phyloP scores from a whole-genome alignment of 2,329 filamentous ascomycete species.

The Claviceps sp. region DNA sequence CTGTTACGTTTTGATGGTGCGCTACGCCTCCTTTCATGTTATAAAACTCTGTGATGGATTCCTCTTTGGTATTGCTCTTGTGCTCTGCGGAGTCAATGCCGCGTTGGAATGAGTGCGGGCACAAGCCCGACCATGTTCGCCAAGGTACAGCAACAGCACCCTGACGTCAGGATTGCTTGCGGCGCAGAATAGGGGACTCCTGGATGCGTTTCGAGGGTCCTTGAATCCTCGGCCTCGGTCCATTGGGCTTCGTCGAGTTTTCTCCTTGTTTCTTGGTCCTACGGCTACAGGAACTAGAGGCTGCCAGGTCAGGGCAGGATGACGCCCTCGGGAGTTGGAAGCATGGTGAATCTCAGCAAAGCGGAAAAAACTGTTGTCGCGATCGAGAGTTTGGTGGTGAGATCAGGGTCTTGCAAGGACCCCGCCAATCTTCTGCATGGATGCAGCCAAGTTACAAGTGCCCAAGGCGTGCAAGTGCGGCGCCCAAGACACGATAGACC shows the following conservation, averaged over 20 bases:
- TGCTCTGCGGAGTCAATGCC: neutral
- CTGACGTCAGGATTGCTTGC: neutral
- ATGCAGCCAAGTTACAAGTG: neutral
- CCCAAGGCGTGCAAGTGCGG: neutral
- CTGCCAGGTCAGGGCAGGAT: neutral
- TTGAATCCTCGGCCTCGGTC: no score
- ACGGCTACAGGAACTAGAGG: neutral
- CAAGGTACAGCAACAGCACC: neutral
- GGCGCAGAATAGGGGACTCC: neutral
- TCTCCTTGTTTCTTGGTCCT: no score
- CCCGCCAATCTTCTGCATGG: neutral
- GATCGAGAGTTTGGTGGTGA: slow-evolving; percentile 19
- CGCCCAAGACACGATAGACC: neutral
- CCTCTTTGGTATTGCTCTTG: neutral
- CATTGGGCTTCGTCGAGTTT: no score
- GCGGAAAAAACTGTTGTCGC: neutral
- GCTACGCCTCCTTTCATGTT: neutral
- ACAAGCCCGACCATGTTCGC: neutral
- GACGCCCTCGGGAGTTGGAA: neutral
- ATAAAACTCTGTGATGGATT: neutral
- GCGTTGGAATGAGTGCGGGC: neutral
- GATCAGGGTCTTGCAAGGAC: slow-evolving; percentile 13
- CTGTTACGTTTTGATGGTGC: neutral
- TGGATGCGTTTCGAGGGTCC: neutral
- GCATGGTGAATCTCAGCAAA: neutral